Base-by-base conservation (phyloP, 352 stramenopile genomes). In the Phytophthora syringae region DNA sequence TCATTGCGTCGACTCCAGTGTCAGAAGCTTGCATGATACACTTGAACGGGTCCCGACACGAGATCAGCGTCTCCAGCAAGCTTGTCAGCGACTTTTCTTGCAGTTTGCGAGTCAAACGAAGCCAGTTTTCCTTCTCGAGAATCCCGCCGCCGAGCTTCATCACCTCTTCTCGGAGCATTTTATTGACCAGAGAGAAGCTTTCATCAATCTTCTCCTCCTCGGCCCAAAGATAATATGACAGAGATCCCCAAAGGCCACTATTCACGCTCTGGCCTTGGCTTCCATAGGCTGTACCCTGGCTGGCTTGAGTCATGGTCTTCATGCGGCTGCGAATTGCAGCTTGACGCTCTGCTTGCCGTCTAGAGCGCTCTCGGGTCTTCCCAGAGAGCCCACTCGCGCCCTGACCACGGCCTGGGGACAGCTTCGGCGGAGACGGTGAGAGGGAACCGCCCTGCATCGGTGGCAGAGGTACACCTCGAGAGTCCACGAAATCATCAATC, bases 401-500 rank as follows among this genome's bases (percentile, higher is more conserved):
- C 40, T 72, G 70, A 22, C 21, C 71, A 18, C 49, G 76, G 36
- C 42, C 28, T 18, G 77, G 58, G 0, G 70, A 79, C 2, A 74
- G 59, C 39, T 81, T 79, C 1, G 73, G 68, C 16, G 68, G 74
- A 25, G 72, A 74, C 1, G 72, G 65, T 3, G 54, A 42, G 21
- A 79, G 72, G 5, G 27, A 39, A 1, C 65, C 67, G 9, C 82
- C 80, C 48, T 92, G 82, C 57, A 92, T 89, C 5, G 88, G 88
- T 34, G 88, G 88, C 16, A 96, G 53, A 13, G 88, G 88, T 11
- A 96, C 88, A 22, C 88, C 88, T 0, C 86, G 82, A 0, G 83
- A 88, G 40, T 96, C 88, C 15, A 95, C 88, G 66, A 95, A 95
- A 62, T 95, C 88, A 52, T 96, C 88, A 59, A 94, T 94, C 70